Conservation (phyloP, 345 rosid genomes). For the Moricandia moricandioides region DNA sequence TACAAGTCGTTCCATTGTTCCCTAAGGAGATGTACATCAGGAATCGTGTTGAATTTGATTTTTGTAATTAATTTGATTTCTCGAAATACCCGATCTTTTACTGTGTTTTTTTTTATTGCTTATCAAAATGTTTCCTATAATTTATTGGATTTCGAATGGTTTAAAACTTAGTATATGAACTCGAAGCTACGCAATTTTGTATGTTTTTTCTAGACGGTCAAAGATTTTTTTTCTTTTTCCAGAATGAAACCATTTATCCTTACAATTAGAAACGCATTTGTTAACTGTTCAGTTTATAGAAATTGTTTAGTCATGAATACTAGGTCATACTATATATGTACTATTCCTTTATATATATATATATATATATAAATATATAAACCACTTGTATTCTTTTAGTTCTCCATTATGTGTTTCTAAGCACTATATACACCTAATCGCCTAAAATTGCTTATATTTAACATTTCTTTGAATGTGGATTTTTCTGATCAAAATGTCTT, state of each 20-base stretch:
- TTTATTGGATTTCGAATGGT: neutral
- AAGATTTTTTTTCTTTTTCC: neutral
- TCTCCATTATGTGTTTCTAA: too few relatives aligned
- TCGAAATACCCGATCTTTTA: too few relatives aligned
- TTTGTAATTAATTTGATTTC: neutral
- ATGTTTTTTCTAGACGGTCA: too few relatives aligned
- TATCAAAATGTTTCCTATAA: too few relatives aligned
- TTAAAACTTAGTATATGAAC: too few relatives aligned
- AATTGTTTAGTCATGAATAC: neutral
- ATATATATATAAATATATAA: too few relatives aligned
- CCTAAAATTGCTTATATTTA: neutral
- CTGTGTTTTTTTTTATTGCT: too few relatives aligned
- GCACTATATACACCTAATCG: neutral
- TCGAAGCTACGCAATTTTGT: neutral
- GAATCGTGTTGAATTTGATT: slow-evolving; percentile 14
- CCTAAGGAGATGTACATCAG: neutral
- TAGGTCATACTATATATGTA: neutral
- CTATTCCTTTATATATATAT: too few relatives aligned
- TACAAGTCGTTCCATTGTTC: slow-evolving; percentile 2
- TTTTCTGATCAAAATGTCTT: neutral
- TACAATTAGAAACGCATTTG: neutral
- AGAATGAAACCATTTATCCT: neutral
- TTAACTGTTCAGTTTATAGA: neutral
- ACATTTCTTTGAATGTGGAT: neutral
- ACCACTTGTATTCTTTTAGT: too few relatives aligned